Percentiles rank a stretch among this genome's conserved stretches.
phyloP scores from a whole-genome alignment of 2,329 filamentous ascomycete genomes.

The Penicillium corylophilum region DNA sequence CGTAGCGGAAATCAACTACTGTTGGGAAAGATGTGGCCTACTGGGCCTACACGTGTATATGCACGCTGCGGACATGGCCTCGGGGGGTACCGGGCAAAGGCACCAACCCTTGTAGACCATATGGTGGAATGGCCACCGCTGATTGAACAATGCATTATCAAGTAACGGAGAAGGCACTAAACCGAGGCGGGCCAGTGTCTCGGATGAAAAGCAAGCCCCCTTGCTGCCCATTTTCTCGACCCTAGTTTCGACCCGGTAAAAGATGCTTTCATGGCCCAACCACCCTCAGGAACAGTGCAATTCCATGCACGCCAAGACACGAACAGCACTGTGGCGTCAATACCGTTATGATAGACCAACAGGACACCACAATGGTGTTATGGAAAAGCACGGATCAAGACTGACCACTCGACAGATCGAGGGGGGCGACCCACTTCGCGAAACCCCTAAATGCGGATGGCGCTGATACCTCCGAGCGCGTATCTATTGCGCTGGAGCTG shows the following conservation, averaged over 20 bases:
- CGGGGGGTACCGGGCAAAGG: background rate
- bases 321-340: slow-evolving; percentile 3
- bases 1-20: background rate
- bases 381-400: slow-evolving; percentile 1
- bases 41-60: slow-evolving; percentile 1
- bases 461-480: slow-evolving; percentile 12
- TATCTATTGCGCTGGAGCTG: slow-evolving; percentile 1
- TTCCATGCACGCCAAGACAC: background rate
- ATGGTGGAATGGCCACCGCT: slow-evolving; percentile 4
- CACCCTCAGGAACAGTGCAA: slow-evolving; percentile 18
- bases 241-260: slow-evolving; percentile 5
- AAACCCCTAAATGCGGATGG: slow-evolving; percentile 16
- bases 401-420: slow-evolving; percentile 14
- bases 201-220: slow-evolving; percentile 16
- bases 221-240: slow-evolving; percentile 9
- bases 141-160: slow-evolving; percentile 10
- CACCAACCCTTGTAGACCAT: background rate
- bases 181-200: slow-evolving; percentile 14
- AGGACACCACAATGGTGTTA: background rate
- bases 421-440: slow-evolving; percentile 9
- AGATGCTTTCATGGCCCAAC: slow-evolving; percentile 19
- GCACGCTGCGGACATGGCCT: background rate
- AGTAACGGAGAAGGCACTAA: background rate
- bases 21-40: background rate
- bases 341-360: slow-evolving; percentile 13